Evolutionary conservation across 116 monocot genomes (phyloP), one percentile per base, ranked within the genome.

Genomic region (Phalaenopsis hybrid): DNA sequence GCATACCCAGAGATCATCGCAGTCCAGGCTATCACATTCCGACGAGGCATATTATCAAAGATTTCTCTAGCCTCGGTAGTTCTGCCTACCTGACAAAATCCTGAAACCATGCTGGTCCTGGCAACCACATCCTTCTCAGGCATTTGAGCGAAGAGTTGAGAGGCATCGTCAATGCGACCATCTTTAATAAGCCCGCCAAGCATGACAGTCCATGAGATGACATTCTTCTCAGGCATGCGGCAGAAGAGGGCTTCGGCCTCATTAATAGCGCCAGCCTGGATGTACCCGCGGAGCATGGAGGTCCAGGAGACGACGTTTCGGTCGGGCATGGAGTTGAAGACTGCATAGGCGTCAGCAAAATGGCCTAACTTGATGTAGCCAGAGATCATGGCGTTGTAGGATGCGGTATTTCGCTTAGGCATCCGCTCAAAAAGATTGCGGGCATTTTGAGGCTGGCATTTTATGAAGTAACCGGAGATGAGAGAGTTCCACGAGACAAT

Each of bases 21-120:
- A 0, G 95, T 95, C 95, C 95, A 95, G 3, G 95, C 88, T 8
- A 95, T 78, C 2, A 95, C 91, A 79, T 95, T 95, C 80, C 89
- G 33, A 44, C 76, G 65, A 0, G 89, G 91, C 95, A 95, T 95
- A 48, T 25, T 82, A 58, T 95, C 95, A 55, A 95, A 95, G 9
- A 95, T 49, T 44, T 76, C 86, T 16, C 95, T 83, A 0, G 95
- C 95, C 83, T 93, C 93, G 0, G 88, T 65, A 0, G 82, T 80
- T 44, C 85, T 85, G 0, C 95, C 91, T 0, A 31, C 86, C 74
- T 59, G 76, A 81, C 95, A 95, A 44, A 83, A 90, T 51, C 95
- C 95, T 10, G 81, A 67, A 2, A 95, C 46, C 95, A 95, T 95
- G 33, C 72, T 91, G 15, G 95, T 95, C 44, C 80, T 84, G 6